These are phyloP conservation scores for Venturia aucupariae DNA, from an alignment of 2,329 filamentous ascomycete genomes.

Conservation along the genomic window DNA sequence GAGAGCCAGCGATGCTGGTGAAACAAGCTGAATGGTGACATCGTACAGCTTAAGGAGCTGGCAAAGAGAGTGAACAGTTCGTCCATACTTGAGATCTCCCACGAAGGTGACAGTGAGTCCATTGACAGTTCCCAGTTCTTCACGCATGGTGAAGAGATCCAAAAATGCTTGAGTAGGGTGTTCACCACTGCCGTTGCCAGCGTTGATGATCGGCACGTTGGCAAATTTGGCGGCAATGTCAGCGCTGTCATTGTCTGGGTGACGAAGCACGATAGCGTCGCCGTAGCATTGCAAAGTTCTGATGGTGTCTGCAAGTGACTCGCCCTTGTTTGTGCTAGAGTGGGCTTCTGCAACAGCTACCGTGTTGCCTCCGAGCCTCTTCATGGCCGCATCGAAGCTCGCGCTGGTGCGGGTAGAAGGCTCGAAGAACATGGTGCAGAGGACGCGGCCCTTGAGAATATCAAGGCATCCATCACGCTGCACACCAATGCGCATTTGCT, in stretches of 20 bases:
- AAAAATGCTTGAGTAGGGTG: constrained; percentile 97
- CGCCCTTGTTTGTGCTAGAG: constrained; percentile 89
- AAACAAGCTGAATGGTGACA: constrained; percentile 84
- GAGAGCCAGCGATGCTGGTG: constrained; percentile 68
- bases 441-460: constrained; percentile 73
- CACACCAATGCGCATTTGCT: constrained; percentile 94
- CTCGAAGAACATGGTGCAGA: constrained; percentile 95
- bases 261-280: constrained; percentile 91
- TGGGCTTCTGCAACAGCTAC: constrained; percentile 72
- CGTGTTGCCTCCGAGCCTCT: constrained; percentile 84
- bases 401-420: constrained; percentile 91
- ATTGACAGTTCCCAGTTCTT: constrained; percentile 91
- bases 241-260: constrained; percentile 74
- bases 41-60: constrained; percentile 94
- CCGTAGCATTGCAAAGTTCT: constrained; percentile 90
- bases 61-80: constrained; percentile 89
- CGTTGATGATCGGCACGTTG: constrained; percentile 89
- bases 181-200: constrained; percentile 89
- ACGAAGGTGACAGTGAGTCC: constrained; percentile 93
- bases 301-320: constrained; percentile 86
- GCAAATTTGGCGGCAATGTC: constrained; percentile 79
- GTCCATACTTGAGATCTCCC: constrained; percentile 85
- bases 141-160: constrained; percentile 95
- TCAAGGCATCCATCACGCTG: constrained; percentile 86
- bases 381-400: constrained; percentile 97